These are phyloP conservation scores for Macrolepiota fuliginosa DNA, from an alignment of 768 basidiomycete genomes.

Conservation along the genomic window DNA sequence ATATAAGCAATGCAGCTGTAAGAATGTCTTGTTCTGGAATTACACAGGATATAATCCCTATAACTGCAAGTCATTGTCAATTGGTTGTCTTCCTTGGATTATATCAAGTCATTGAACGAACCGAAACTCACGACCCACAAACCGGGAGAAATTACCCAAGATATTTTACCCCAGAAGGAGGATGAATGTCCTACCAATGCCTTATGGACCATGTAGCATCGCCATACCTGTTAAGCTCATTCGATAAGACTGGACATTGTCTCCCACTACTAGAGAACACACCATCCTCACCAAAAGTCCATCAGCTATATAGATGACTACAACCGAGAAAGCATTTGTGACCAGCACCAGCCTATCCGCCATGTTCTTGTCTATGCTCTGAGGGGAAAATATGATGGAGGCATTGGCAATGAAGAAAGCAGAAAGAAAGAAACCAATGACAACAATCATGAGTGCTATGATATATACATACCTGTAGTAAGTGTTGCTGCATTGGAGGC, in stretches of 20 bases:
- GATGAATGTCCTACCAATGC: background rate
- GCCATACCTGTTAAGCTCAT: background rate
- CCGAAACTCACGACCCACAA: background rate
- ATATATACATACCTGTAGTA: background rate
- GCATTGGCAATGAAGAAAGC: background rate
- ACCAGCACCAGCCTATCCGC: background rate
- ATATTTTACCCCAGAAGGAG: background rate
- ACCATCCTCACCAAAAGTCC: background rate
- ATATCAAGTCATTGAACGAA: background rate
- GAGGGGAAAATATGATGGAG: background rate
- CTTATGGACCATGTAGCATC: constrained; percentile 4
- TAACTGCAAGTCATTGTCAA: background rate
- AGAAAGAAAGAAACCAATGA: background rate
- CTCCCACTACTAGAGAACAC: background rate
- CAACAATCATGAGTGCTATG: background rate
- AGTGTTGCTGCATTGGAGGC: background rate
- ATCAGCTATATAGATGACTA: background rate
- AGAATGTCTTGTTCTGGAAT: too few species aligned
- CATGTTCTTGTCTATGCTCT: background rate
- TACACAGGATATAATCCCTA: background rate
- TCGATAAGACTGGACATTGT: too few species aligned
- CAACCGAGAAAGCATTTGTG: background rate
- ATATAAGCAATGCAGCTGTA: background rate
- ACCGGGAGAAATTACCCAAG: background rate
- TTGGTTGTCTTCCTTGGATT: background rate